Conservation (phyloP, 345 rosid species). For the Eucalyptus virginea region DNA sequence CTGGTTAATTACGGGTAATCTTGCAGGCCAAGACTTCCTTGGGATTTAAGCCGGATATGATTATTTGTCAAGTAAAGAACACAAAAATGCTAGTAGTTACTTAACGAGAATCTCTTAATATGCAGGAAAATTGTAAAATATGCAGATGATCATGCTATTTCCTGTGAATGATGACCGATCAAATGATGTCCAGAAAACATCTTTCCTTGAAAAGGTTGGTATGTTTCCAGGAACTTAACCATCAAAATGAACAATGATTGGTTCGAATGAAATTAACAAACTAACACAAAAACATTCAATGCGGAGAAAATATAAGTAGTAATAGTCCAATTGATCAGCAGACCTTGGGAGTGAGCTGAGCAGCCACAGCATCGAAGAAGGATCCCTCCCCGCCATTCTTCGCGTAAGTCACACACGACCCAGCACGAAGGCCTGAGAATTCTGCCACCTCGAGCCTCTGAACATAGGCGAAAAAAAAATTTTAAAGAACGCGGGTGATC, state of each 20-base stretch:
- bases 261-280: not conserved
- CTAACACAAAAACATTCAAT: not conserved
- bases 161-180: not conserved
- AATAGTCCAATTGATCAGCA: not conserved
- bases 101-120: not conserved
- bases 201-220: not conserved
- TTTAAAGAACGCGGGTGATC: not conserved
- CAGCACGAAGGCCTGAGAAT: slow-evolving; percentile 68
- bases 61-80: not conserved
- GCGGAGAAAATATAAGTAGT: not conserved
- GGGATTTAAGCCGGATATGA: not conserved
- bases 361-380: slow-evolving; percentile 61
- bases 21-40: not conserved
- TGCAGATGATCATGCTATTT: not conserved
- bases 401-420: slow-evolving; percentile 16
- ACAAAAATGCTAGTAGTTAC: not conserved
- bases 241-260: not conserved
- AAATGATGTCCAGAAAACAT: not conserved
- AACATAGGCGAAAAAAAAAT: not conserved
- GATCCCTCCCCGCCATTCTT: slow-evolving; percentile 38
- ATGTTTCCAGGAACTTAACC: not conserved
- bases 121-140: not conserved
- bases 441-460: slow-evolving; percentile 72
- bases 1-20: not conserved
- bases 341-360: slow-evolving; percentile 73